Percentiles rank a stretch among this genome's conserved stretches.
Evolutionary conservation across 805 yeast species (phyloP).

Genomic region (Yarrowia yakushimensis): DNA sequence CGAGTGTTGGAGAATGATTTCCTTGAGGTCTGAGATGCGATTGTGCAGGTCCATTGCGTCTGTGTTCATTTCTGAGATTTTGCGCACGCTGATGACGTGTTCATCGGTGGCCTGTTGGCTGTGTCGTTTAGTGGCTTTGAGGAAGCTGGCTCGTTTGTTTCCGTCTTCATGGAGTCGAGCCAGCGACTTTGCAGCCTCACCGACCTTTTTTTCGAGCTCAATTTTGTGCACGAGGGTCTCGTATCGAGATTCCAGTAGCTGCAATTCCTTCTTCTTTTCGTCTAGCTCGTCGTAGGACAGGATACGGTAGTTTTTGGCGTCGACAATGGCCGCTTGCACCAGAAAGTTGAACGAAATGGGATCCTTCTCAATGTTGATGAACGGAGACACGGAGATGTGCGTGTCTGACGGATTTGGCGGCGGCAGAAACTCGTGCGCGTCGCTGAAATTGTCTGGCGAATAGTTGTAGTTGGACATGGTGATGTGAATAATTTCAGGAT

Average conservation of each 20-base stretch:
- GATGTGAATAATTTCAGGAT: neutral
- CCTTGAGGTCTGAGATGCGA: neutral
- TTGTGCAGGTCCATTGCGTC: constrained; percentile 17
- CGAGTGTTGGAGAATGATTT: constrained; percentile 5
- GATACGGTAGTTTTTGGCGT: constrained; percentile 31
- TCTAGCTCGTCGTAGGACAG: constrained; percentile 33
- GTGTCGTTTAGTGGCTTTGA: constrained; percentile 29
- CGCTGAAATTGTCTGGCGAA: constrained; percentile 2
- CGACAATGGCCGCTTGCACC: constrained; percentile 34
- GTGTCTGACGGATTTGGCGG: neutral
- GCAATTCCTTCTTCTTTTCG: constrained; percentile 29
- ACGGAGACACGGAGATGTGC: constrained; percentile 32
- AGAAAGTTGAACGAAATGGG: constrained; percentile 32
- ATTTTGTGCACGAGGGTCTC: constrained; percentile 30
- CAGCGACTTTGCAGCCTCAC: constrained; percentile 33
- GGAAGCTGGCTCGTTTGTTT: neutral
- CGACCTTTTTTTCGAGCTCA: constrained; percentile 31
- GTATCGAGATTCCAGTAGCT: constrained; percentile 27
- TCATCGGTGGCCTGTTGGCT: constrained; percentile 33
- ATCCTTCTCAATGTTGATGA: constrained; percentile 30
- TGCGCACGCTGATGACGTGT: constrained; percentile 5
- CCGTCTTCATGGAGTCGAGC: constrained; percentile 29
- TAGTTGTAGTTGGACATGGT: constrained; percentile 19
- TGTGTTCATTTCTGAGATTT: constrained; percentile 1
- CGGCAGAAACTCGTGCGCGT: constrained; percentile 4